Conservation (phyloP, 2,329 filamentous ascomycete species). For the Canariomyces notabilis region DNA sequence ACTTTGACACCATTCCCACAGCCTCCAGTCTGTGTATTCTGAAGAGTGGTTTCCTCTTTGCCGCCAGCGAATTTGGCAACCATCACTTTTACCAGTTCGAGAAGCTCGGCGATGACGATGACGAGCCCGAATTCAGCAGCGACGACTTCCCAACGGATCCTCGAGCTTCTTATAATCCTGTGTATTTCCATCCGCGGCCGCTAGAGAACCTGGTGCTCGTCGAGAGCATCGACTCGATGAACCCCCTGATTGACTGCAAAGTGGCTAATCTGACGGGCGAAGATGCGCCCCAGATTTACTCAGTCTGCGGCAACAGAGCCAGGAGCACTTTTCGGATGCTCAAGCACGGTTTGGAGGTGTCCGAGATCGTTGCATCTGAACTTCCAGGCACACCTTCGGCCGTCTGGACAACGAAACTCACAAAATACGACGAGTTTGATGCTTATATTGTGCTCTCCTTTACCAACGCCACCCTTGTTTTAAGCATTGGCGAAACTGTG, state of each 20-base stretch:
- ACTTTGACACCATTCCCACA: constrained; percentile 92
- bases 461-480: constrained; percentile 79
- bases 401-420: constrained; percentile 93
- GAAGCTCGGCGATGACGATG: constrained; percentile 91
- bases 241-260: constrained; percentile 86
- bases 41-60: constrained; percentile 92
- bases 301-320: constrained; percentile 81
- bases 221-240: constrained; percentile 82
- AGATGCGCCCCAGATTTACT: constrained; percentile 94
- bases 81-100: constrained; percentile 96
- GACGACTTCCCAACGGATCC: constrained; percentile 77
- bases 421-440: constrained; percentile 76
- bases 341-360: constrained; percentile 87
- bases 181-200: constrained; percentile 78
- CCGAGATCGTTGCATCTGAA: constrained; percentile 92
- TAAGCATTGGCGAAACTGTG: constrained; percentile 94
- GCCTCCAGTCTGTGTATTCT: constrained; percentile 85
- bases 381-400: constrained; percentile 82
- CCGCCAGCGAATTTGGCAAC: constrained; percentile 87
- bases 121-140: constrained; percentile 80
- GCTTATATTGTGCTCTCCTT: constrained; percentile 95
- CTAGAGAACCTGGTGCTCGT: constrained; percentile 79
- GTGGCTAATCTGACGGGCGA: constrained; percentile 86
- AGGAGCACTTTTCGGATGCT: constrained; percentile 86
- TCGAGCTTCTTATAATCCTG: constrained; percentile 64